Conservation (phyloP, 192 early-diverging fungal genomes). For the Coemansia sp. region DNA sequence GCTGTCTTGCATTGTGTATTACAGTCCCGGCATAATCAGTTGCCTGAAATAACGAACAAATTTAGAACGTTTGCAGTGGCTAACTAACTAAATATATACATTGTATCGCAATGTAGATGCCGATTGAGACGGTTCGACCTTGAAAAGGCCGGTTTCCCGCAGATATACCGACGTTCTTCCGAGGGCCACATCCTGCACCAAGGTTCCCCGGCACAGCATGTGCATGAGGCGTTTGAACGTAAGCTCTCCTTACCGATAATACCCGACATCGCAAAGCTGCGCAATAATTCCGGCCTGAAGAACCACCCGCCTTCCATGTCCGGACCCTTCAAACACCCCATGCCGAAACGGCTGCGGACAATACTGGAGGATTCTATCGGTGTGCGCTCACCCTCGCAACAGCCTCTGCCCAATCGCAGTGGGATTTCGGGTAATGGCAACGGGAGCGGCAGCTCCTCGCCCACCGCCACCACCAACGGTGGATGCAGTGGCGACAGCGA, state of each 20-base stretch:
- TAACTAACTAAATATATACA: conserved; percentile 3
- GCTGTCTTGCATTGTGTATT: not conserved
- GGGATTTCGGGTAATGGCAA: not conserved
- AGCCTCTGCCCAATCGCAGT: not conserved
- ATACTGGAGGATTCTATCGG: conserved; percentile 51
- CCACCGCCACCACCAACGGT: not conserved
- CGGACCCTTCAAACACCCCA: conserved; percentile 23
- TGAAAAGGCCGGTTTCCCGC: conserved; percentile 35
- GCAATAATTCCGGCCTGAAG: conserved; percentile 11
- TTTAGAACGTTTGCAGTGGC: conserved; percentile 3
- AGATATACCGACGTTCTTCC: conserved; percentile 48
- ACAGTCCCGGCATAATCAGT: not conserved
- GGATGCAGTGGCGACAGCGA: conserved; percentile 6
- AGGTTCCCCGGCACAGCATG: conserved; percentile 19
- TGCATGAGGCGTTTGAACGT: conserved; percentile 47
- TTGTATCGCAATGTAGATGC: conserved; percentile 28
- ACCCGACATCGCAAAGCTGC: conserved; percentile 43
- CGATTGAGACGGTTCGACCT: conserved; percentile 49
- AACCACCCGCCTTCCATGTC: conserved; percentile 9
- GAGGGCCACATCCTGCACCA: conserved; percentile 48
- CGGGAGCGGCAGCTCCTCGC: not conserved
- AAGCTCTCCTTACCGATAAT: conserved; percentile 52
- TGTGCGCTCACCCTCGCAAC: conserved; percentile 8
- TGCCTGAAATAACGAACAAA: not conserved
- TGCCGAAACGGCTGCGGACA: conserved; percentile 50